Base-by-base conservation (phyloP, 2,329 filamentous ascomycete genomes). In the Teratosphaeriaceae sp. region DNA sequence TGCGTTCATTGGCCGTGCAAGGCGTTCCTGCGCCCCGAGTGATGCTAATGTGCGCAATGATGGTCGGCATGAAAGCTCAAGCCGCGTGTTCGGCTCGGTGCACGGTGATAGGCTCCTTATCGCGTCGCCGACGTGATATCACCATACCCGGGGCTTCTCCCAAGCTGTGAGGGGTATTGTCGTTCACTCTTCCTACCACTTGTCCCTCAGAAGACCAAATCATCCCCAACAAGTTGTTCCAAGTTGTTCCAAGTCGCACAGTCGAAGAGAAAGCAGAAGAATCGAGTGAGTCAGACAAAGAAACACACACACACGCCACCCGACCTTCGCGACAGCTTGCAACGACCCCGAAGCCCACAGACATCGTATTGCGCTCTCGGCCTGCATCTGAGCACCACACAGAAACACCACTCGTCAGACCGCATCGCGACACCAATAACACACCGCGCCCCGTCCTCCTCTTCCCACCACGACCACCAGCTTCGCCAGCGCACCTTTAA, bases 401-500 rank as follows among this genome's bases (percentile, higher is more conserved):
- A n/a, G n/a, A n/a, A n/a, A n/a, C n/a, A n/a, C n/a, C n/a, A n/a
- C n/a, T n/a, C n/a, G n/a, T 12, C 11, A 30, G 12, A 30, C 12
- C 27, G 15, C 27, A 30, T 30, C 5, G 27, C 27, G 27, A 30
- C 27, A 13, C 27, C 27, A n/a, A 5, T n/a, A 30, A n/a, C 31
- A n/a, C 18, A 18, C 31, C 20, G 5, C 31, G 15, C 20, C 15
- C 12, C 5, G 9, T 34, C 31, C 31, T 13, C 12, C 31, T 19
- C 12, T 9, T 34, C 3, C 15, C 15, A 9, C 15, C 15, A 5
- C 11, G 15, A 40, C 68, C 62, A 67, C 65, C 54, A 63, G 64
- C 72, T 74, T 75, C 70, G 65, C 64, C 62, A 55, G 52, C 56
- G 69, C 71, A 69, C 85, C 85, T 89, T 89, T 88, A 89, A 92